Evolutionary conservation across 345 rosid species (phyloP).

Genomic region (Salix viminalis): DNA sequence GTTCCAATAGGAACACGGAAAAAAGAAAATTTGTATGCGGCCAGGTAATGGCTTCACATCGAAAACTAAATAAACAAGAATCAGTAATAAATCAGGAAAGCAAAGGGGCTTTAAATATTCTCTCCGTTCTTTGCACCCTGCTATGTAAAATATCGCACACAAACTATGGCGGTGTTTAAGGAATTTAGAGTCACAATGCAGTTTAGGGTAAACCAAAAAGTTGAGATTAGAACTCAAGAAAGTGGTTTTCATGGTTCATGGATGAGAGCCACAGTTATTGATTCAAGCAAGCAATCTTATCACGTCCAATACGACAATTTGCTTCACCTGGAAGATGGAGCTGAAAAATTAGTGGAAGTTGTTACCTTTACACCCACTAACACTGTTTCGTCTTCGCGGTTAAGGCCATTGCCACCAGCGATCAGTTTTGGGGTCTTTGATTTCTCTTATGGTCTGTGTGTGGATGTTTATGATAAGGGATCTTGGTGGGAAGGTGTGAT

Average conservation of each 20-base stretch:
- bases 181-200: neutral
- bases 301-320: neutral
- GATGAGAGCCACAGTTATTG: slow-evolving; percentile 4
- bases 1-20: no score
- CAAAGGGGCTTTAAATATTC: no score
- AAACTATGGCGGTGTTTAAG: neutral
- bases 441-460: slow-evolving; percentile 9
- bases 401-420: neutral
- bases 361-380: neutral
- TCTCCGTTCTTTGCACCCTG: no score
- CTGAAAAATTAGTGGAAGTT: neutral
- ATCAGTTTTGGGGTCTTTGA: neutral
- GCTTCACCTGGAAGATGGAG: no score
- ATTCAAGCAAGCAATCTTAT: neutral
- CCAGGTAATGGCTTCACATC: no score
- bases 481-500: slow-evolving; percentile 15
- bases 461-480: neutral
- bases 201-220: neutral
- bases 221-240: neutral
- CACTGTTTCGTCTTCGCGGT: neutral
- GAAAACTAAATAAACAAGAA: no score
- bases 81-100: no score
- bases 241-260: neutral
- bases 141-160: no score
- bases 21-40: no score